Conservation (phyloP, 805 yeast genomes). For the Pichia thaimueangensis region DNA sequence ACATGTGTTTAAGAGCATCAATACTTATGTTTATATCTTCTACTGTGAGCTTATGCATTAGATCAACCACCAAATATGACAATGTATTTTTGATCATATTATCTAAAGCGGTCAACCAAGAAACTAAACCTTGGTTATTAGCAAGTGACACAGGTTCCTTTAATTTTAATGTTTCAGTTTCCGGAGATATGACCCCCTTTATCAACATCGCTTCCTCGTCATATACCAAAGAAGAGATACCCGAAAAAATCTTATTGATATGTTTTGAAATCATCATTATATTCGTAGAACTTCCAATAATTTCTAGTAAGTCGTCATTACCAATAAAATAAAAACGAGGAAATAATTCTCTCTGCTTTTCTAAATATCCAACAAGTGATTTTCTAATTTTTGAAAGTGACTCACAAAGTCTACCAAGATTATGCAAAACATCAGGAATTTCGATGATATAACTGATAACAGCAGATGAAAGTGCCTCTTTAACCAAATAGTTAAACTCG, state of each 20-base stretch:
- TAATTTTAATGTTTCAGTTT: constrained; percentile 53
- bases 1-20: constrained; percentile 21
- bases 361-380: constrained; percentile 72
- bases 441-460: constrained; percentile 49
- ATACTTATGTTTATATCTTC: not conserved
- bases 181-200: constrained; percentile 49
- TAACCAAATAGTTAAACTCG: constrained; percentile 51
- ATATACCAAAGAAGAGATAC: constrained; percentile 40
- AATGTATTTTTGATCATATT: constrained; percentile 43
- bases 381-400: constrained; percentile 52
- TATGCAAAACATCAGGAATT: constrained; percentile 40
- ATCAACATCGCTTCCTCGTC: constrained; percentile 24
- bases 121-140: constrained; percentile 40
- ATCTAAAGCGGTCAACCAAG: constrained; percentile 62
- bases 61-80: constrained; percentile 31
- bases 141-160: constrained; percentile 37
- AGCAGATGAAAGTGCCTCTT: constrained; percentile 41
- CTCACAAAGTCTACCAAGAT: constrained; percentile 46
- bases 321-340: constrained; percentile 86
- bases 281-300: constrained; percentile 61
- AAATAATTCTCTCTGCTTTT: constrained; percentile 66
- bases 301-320: constrained; percentile 80
- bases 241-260: constrained; percentile 65
- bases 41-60: constrained; percentile 19
- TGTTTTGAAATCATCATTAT: constrained; percentile 46